phyloP scores from a whole-genome alignment of 2,329 filamentous ascomycete genomes.

The Penicillium sp. region DNA sequence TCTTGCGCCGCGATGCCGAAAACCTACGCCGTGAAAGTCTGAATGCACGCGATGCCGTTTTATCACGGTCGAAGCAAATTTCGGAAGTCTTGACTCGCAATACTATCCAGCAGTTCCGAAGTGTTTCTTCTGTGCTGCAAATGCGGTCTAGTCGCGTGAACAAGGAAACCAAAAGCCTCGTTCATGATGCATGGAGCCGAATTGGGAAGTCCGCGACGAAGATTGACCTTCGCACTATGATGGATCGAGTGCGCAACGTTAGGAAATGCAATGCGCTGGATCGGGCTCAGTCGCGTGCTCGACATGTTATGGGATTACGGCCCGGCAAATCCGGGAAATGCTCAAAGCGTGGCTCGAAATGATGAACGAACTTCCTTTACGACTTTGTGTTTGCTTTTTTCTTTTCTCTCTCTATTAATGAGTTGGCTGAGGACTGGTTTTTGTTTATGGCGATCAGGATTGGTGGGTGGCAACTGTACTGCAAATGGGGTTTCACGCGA shows the following conservation, averaged over 20 bases:
- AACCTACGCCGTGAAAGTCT: constrained; percentile 26
- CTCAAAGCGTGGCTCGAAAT: constrained; percentile 1
- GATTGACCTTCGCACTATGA: constrained; percentile 27
- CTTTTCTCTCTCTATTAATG: constrained; percentile 14
- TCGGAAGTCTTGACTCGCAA: constrained; percentile 33
- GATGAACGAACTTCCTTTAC: constrained; percentile 3
- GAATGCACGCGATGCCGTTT: constrained; percentile 23
- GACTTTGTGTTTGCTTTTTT: constrained; percentile 24
- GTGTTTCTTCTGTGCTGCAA: constrained; percentile 33
- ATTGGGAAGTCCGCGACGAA: constrained; percentile 24
- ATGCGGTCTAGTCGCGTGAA: constrained; percentile 29
- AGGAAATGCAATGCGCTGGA: constrained; percentile 31
- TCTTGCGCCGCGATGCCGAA: constrained; percentile 32
- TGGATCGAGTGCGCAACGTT: constrained; percentile 28
- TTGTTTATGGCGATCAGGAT: constrained; percentile 21
- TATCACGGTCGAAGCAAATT: constrained; percentile 36
- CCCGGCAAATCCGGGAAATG: constrained; percentile 11
- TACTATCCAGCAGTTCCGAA: constrained; percentile 32
- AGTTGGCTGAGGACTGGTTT: constrained; percentile 13
- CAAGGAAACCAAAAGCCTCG: constrained; percentile 27
- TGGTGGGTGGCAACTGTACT: constrained; percentile 8
- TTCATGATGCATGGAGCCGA: constrained; percentile 30
- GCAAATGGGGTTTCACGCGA: constrained; percentile 2
- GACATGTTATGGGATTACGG: constrained; percentile 28
- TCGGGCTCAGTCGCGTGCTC: constrained; percentile 37